phyloP scores from a whole-genome alignment of 2,329 filamentous ascomycete genomes.

The Samsoniella hepiali region DNA sequence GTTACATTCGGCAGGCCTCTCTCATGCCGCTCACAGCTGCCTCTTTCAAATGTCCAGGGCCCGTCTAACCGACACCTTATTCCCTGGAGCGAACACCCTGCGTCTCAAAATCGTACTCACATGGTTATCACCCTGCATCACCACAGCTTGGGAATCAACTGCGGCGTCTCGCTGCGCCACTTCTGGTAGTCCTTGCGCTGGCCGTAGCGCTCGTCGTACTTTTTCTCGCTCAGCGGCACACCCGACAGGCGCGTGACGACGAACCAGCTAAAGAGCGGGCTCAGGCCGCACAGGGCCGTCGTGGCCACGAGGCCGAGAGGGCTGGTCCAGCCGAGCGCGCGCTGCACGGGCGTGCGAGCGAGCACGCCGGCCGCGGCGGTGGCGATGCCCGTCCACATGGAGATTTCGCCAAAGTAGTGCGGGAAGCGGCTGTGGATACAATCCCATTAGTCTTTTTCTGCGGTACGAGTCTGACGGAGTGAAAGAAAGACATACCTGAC shows the following conservation, averaged over 20 bases:
- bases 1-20: too few species aligned
- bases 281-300: conserved; percentile 48
- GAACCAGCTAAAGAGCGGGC: conserved; percentile 63
- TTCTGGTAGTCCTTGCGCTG: conserved; percentile 62
- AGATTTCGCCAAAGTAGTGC: conserved; percentile 71
- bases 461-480: too few species aligned
- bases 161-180: conserved; percentile 65
- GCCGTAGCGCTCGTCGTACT: conserved; percentile 65
- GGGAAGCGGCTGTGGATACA: conserved; percentile 50
- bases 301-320: conserved; percentile 31
- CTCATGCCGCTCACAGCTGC: too few species aligned
- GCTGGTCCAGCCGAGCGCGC: conserved; percentile 54
- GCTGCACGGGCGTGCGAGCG: conserved; percentile 49
- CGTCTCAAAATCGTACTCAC: too few species aligned
- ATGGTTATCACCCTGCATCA: conserved; percentile 17
- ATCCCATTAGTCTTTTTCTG: not conserved
- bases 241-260: conserved; percentile 62
- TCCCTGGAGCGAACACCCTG: too few species aligned
- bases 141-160: conserved; percentile 60
- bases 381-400: conserved; percentile 66
- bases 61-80: too few species aligned
- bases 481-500: conserved; percentile 39
- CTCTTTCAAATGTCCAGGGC: too few species aligned
- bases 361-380: conserved; percentile 56
- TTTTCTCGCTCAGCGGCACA: conserved; percentile 63